Evolutionary conservation across 192 early-diverging fungal species (phyloP).

Genomic region (Fimicolochytrium jonesii): DNA sequence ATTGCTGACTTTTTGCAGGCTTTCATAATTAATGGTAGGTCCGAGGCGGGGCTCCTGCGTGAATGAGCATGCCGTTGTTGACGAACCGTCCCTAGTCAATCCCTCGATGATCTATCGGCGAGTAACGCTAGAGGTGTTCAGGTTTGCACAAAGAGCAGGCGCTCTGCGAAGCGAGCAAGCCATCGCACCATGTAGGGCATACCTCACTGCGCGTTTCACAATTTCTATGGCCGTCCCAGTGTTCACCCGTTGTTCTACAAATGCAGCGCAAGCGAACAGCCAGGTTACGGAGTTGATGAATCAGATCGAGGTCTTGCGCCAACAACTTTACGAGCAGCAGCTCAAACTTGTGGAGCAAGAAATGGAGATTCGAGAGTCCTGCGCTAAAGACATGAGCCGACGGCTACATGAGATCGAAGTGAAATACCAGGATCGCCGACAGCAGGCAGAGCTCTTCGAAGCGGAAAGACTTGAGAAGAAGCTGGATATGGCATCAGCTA

Average conservation of each 20-base stretch:
- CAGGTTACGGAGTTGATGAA: not conserved
- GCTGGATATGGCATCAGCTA: constrained; percentile 17
- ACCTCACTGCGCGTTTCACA: too few relatives aligned
- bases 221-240: too few relatives aligned
- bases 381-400: not conserved
- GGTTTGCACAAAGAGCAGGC: constrained; percentile 24
- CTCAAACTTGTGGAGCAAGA: constrained; percentile 11
- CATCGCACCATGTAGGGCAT: too few relatives aligned
- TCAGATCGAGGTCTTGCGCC: not conserved
- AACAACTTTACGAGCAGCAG: not conserved
- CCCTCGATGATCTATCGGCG: constrained; percentile 7
- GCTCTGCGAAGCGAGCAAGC: constrained; percentile 7
- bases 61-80: not conserved
- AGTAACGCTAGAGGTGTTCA: constrained; percentile 20
- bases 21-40: constrained; percentile 10
- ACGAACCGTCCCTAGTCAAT: constrained; percentile 3
- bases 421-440: not conserved
- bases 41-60: not conserved
- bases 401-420: constrained; percentile 14
- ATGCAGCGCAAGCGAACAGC: too few relatives aligned
- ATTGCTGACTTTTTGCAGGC: not conserved
- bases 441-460: not conserved
- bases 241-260: too few relatives aligned
- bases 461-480: constrained; percentile 6
- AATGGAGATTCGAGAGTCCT: constrained; percentile 4